Evolutionary conservation across 208 protist genomes (phyloP), one percentile per base, ranked within the genome.

Genomic region (Polymyxa betae): DNA sequence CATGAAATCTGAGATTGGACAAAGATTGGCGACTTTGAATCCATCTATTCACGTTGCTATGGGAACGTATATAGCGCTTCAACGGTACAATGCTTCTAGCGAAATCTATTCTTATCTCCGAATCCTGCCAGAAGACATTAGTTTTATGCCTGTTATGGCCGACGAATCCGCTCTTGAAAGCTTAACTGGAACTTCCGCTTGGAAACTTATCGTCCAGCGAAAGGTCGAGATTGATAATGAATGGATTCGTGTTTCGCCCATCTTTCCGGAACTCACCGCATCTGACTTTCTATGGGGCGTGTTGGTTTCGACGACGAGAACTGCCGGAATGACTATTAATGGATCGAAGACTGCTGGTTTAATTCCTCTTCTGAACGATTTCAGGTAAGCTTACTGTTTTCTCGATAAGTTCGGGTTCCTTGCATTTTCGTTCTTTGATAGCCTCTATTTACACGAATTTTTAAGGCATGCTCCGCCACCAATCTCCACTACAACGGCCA

Each of bases 351-450:
- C 72, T 20, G 5, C 72, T 43, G 72, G 35, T 43, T 43, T 82
- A 20, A 35, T 82, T n/a, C 72, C 72, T 20, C 35, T 82, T 20
- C 72, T 82, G 16, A 82, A 82, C 72, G 72, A 82, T 20, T 45
- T 82, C n/a, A 5, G 72, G 72, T 82, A 82, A 35, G n/a, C 5
- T n/a, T 5, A 43, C 35, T 16, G 54, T 32, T 66, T 29, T 66
- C 54, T 66, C 20, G 29, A 29, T 29, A 29, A 29, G 54, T 29
- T 66, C 54, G 54, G 54, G 54, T n/a, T n/a, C n/a, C n/a, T n/a
- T n/a, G n/a, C n/a, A n/a, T n/a, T n/a, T n/a, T n/a, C n/a, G n/a
- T n/a, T n/a, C n/a, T n/a, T n/a, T n/a, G n/a, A n/a, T n/a, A n/a
- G n/a, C n/a, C n/a, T n/a, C n/a, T n/a, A n/a, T n/a, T n/a, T n/a